Conservation (phyloP, 2,329 filamentous ascomycete species). For the Penicillium sp. region DNA sequence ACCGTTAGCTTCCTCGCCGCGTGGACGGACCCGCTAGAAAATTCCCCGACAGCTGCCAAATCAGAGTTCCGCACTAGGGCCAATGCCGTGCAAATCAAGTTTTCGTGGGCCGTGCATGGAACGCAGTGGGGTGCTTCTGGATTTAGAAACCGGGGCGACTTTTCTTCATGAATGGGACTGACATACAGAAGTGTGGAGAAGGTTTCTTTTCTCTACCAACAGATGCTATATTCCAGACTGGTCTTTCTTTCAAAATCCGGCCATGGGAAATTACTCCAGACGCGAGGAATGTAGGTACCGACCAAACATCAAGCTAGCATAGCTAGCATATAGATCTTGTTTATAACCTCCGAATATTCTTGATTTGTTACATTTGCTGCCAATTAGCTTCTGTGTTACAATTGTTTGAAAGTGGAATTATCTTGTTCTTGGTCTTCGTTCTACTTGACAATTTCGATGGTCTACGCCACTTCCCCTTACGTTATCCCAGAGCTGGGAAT, state of each 20-base stretch:
- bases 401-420: no score
- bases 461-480: not conserved
- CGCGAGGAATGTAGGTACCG: not conserved
- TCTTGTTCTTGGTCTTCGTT: no score
- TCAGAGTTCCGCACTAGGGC: conserved; percentile 15
- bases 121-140: not conserved
- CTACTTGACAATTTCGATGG: not conserved
- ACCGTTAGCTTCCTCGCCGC: conserved; percentile 9
- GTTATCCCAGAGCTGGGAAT: not conserved
- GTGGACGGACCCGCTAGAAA: conserved; percentile 14
- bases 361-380: not conserved
- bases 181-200: not conserved
- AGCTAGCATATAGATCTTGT: not conserved
- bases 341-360: not conserved
- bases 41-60: conserved; percentile 15
- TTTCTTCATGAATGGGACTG: not conserved
- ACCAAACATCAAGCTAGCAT: not conserved
- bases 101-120: conserved; percentile 11
- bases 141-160: conserved; percentile 10
- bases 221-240: not conserved
- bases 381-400: not conserved
- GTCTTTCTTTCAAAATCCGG: not conserved
- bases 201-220: not conserved
- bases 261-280: not conserved
- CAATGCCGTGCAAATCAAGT: conserved; percentile 23